phyloP scores from a whole-genome alignment of 768 basidiomycete species.

The Podaxis carcinomalis region DNA sequence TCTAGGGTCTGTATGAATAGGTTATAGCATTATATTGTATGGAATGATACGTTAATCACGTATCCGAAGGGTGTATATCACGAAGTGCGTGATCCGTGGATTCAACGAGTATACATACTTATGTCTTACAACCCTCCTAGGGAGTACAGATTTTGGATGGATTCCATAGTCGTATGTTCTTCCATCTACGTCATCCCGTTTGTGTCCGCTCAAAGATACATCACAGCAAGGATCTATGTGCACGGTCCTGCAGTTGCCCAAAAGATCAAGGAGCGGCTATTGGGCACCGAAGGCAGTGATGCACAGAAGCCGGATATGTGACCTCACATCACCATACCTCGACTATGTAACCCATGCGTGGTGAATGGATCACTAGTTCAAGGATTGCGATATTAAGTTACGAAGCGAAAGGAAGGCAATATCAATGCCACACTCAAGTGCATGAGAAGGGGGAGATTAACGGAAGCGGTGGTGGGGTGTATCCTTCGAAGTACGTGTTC shows the following conservation, averaged over 20 bases:
- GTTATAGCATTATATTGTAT: conserved; percentile 53
- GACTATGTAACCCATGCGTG: conserved; percentile 4
- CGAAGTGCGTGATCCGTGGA: conserved; percentile 16
- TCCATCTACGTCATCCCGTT: background rate
- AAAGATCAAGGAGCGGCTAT: conserved; percentile 54
- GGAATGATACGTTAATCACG: conserved; percentile 56
- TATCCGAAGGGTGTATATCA: conserved; percentile 27
- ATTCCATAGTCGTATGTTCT: conserved; percentile 10
- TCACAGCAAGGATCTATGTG: conserved; percentile 45
- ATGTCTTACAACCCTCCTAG: conserved; percentile 36
- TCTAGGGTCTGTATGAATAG: background rate
- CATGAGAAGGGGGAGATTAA: background rate
- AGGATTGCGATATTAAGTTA: background rate
- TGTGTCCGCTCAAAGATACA: background rate
- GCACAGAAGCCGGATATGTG: background rate
- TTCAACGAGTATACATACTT: background rate
- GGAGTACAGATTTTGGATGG: conserved; percentile 52
- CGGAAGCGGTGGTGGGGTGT: background rate
- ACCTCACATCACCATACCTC: background rate
- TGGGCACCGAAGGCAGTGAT: conserved; percentile 4
- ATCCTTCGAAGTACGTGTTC: background rate
- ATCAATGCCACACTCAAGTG: background rate
- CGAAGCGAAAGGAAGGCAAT: background rate
- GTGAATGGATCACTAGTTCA: conserved; percentile 10
- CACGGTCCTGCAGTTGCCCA: conserved; percentile 52